Conservation (phyloP, 163 green algal genomes). For the Chlamydomonas reinhardtii region DNA sequence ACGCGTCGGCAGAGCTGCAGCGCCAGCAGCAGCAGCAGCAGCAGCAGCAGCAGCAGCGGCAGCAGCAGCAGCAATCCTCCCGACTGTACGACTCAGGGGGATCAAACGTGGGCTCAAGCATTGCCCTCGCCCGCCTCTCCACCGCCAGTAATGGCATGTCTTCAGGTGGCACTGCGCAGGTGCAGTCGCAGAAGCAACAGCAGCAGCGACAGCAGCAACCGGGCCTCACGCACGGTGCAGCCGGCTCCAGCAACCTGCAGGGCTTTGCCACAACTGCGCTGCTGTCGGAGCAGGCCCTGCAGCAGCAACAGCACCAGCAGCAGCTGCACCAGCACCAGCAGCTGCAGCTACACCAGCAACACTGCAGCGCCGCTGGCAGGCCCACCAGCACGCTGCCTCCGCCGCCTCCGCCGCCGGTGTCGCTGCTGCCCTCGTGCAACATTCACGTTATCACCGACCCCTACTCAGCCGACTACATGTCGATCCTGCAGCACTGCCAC, state of each 20-base stretch:
- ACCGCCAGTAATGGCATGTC: too few relatives aligned
- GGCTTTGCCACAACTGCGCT: conserved; percentile 15
- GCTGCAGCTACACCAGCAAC: too few relatives aligned
- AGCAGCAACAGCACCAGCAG: neutral
- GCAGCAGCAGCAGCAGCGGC: neutral
- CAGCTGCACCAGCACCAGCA: conserved; percentile 1
- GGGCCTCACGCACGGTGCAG: neutral
- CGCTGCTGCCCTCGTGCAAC: neutral
- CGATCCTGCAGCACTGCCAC: conserved; percentile 35
- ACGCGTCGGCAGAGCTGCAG: neutral
- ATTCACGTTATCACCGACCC: conserved; percentile 18
- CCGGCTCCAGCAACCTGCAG: neutral
- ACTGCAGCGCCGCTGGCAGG: neutral
- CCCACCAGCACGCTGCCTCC: neutral
- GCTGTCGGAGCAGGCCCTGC: conserved; percentile 24
- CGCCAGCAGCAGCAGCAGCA: neutral
- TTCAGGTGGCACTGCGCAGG: neutral
- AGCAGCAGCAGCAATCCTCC: conserved; percentile 1
- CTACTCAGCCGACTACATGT: conserved; percentile 23
- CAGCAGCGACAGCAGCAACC: conserved; percentile 25
- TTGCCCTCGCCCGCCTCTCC: too few relatives aligned
- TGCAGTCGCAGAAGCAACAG: neutral
- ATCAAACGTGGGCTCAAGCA: neutral
- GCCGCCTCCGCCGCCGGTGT: neutral
- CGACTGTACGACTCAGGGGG: neutral